A percentile compares a stretch with the other conserved stretches of the same genome.
These are phyloP conservation scores for Colletotrichum lini DNA, from an alignment of 2,329 filamentous ascomycete genomes.

Conservation along the genomic window DNA sequence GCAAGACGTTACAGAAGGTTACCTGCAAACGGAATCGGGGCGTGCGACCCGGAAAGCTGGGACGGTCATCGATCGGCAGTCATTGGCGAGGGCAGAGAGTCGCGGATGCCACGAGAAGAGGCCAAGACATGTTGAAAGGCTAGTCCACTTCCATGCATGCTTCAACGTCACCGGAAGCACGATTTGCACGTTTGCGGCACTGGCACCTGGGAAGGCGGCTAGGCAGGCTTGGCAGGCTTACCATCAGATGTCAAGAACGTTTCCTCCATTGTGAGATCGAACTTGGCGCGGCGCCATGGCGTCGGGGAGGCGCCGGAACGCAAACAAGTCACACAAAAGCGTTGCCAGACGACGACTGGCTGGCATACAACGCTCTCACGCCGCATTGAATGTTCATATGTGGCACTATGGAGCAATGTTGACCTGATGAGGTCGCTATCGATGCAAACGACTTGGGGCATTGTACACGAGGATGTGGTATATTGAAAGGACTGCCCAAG, in stretches of 20 bases:
- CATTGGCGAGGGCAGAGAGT: background rate
- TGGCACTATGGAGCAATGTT: too few relatives aligned
- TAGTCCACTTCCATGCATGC: background rate
- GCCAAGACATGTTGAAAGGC: background rate
- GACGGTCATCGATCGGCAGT: background rate
- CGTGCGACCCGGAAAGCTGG: background rate
- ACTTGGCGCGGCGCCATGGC: background rate
- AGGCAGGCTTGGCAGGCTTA: too few relatives aligned
- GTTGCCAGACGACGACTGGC: background rate
- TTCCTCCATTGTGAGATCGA: background rate
- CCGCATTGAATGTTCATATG: too few relatives aligned
- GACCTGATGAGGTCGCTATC: too few relatives aligned
- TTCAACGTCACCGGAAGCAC: too few relatives aligned
- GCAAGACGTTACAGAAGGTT: background rate
- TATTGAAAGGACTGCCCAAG: too few relatives aligned
- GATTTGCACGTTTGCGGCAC: background rate
- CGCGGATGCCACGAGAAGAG: background rate
- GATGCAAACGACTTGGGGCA: too few relatives aligned
- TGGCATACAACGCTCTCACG: too few relatives aligned
- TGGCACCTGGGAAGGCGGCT: too few relatives aligned
- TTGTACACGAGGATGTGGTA: too few relatives aligned
- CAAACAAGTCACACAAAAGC: background rate
- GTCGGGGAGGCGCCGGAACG: background rate
- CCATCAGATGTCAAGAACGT: background rate
- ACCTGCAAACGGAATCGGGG: background rate